These are phyloP conservation scores for Kazachstania taianensis DNA, from an alignment of 805 yeast genomes.

Conservation along the genomic window DNA sequence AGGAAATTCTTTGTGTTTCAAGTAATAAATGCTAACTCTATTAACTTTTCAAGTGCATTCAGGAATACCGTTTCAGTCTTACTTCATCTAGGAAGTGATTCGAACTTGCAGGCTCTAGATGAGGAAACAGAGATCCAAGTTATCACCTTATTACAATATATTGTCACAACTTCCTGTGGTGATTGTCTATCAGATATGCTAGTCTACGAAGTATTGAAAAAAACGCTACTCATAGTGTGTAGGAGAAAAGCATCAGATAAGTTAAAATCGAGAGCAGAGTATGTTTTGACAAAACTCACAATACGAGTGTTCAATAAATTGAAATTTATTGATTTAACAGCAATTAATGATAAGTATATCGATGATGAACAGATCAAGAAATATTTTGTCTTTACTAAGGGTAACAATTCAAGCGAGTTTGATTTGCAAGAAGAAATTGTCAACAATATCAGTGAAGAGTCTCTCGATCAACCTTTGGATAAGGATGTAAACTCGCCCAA, in stretches of 20 bases:
- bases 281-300: slow-evolving; percentile 62
- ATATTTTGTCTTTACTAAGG: slow-evolving; percentile 1
- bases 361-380: slow-evolving; percentile 13
- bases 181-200: slow-evolving; percentile 64
- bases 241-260: slow-evolving; percentile 87
- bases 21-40: slow-evolving; percentile 45
- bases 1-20: slow-evolving; percentile 62
- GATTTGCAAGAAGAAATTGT: slow-evolving; percentile 6
- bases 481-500: slow-evolving; percentile 25
- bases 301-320: slow-evolving; percentile 56
- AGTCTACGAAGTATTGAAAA: slow-evolving; percentile 80
- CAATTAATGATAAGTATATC: slow-evolving; percentile 9
- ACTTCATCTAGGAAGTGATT: slow-evolving; percentile 89
- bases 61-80: slow-evolving; percentile 42
- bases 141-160: slow-evolving; percentile 58
- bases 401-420: slow-evolving; percentile 3
- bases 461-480: background rate
- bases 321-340: slow-evolving; percentile 27
- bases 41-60: slow-evolving; percentile 51
- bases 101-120: slow-evolving; percentile 76
- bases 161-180: slow-evolving; percentile 58
- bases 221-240: slow-evolving; percentile 83
- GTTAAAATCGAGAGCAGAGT: slow-evolving; percentile 78
- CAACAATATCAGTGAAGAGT: slow-evolving; percentile 2
- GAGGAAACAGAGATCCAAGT: slow-evolving; percentile 84